Percentiles rank a stretch among this genome's conserved stretches.
These are phyloP conservation scores for Spathaspora arborariae DNA, from an alignment of 805 yeast genomes.

Conservation along the genomic window DNA sequence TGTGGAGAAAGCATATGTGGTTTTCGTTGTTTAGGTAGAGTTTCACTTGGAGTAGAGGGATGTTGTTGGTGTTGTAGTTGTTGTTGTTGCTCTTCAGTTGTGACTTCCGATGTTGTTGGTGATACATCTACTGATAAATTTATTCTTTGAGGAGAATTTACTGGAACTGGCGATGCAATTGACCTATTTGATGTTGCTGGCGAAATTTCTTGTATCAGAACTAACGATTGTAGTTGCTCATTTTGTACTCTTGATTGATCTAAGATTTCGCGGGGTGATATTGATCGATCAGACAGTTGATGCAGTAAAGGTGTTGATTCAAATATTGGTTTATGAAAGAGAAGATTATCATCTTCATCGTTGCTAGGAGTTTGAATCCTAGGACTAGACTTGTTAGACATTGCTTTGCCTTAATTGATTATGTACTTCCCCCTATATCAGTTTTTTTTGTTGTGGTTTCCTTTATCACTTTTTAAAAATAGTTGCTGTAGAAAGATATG, in stretches of 20 bases:
- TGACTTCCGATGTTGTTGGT: background rate
- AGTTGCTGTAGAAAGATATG: too few relatives aligned
- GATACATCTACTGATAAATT: too few relatives aligned
- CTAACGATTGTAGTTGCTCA: background rate
- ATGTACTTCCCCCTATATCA: background rate
- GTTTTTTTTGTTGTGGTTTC: background rate
- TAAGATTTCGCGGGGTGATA: conserved; percentile 4
- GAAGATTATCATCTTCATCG: background rate
- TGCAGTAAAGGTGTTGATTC: background rate
- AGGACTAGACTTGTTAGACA: background rate
- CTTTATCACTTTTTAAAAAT: background rate
- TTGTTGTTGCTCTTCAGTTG: background rate
- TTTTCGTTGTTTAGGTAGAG: background rate
- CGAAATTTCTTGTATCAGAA: background rate
- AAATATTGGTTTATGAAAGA: conserved; percentile 2
- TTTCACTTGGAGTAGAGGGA: background rate
- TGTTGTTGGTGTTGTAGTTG: background rate
- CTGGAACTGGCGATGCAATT: background rate
- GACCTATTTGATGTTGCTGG: background rate
- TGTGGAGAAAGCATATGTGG: background rate
- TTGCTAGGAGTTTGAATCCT: background rate
- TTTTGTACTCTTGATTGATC: background rate
- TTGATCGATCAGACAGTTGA: background rate
- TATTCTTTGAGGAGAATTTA: background rate
- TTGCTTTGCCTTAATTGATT: background rate